Base-by-base conservation (phyloP, 1,284 basidiomycete species). In the Malassezia sp. region DNA sequence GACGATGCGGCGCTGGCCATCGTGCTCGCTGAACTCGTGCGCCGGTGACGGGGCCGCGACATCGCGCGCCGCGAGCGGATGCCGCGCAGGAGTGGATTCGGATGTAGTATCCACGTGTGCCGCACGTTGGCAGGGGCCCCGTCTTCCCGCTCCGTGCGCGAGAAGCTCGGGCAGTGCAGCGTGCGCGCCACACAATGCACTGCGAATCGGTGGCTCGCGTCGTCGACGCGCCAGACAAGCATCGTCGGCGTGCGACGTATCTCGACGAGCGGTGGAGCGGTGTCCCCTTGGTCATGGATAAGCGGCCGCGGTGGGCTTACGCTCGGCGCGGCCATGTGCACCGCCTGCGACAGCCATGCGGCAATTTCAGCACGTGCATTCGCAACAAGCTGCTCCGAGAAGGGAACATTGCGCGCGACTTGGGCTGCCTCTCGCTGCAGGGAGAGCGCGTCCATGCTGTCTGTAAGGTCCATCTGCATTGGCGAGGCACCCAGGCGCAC, bases 141-240 rank as follows among this genome's bases (percentile, higher is more conserved):
- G 42, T 14, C n/a, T 34, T 27, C 1, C 38, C 41, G 1, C 8
- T n/a, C 5, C 17, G 20, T 17, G 49, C 58, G 32, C 10, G 52
- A 56, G 31, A 64, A 67, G 15, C 49, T 54, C 0, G 60, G 58
- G 46, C 60, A 68, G 14, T 45, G 34, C 2, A 37, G 44, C 0
- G 60, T 52, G 4, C 65, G 45, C 2, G 65, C 63, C 1, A 66
- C 42, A 36, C 65, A 68, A 27, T 68, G 65, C 5, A 68, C 56
- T 0, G 61, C 45, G 1, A 66, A 35, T 0, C 65, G 48, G 1
- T 59, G 35, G 35, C 57, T 59, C 1, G 61, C 52, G 45, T 64
- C 60, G 14, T 52, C 52, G 7, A 62, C 39, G 5, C 50, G 34
- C 61, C 61, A 66, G 1, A 63, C 56, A 5, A 68, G 36, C 15